Evolutionary conservation across 1,284 basidiomycete species (phyloP).

Genomic region (Boletus semigastroideus): DNA sequence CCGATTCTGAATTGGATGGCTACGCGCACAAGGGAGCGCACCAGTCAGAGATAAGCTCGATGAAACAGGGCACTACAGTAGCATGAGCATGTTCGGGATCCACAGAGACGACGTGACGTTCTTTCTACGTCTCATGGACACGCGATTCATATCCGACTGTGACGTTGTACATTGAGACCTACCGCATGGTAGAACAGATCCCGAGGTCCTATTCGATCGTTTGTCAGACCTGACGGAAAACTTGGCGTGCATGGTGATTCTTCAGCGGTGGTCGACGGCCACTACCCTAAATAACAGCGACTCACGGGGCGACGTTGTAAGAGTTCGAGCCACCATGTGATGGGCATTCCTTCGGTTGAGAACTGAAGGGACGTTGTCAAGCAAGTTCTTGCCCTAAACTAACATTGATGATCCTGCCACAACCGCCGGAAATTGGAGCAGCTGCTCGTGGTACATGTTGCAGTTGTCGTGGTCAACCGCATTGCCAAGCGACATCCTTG

Average conservation of each 20-base stretch:
- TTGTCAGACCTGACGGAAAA: too few relatives aligned
- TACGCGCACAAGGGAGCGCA: not conserved
- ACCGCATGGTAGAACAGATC: too few relatives aligned
- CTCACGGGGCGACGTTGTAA: not conserved
- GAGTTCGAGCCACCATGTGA: not conserved
- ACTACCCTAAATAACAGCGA: not conserved
- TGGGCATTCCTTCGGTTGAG: not conserved
- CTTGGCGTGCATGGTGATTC: too few relatives aligned
- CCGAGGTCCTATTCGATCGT: too few relatives aligned
- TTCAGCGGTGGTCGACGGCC: not conserved
- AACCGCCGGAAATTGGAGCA: not conserved
- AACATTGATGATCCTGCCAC: too few relatives aligned
- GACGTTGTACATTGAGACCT: too few relatives aligned
- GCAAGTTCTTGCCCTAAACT: not conserved
- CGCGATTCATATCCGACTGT: too few relatives aligned
- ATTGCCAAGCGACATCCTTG: not conserved
- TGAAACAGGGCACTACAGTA: not conserved
- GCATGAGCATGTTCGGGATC: too few relatives aligned
- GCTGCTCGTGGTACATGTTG: not conserved
- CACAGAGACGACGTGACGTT: too few relatives aligned
- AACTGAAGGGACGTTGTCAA: not conserved
- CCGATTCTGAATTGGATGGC: constrained; percentile 8
- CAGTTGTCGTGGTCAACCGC: not conserved
- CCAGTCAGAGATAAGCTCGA: not conserved
- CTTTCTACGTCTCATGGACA: too few relatives aligned